Evolutionary conservation across 257 asterid species (phyloP), one percentile per base, ranked within the genome.

Genomic region (Cruciata laevipes): DNA sequence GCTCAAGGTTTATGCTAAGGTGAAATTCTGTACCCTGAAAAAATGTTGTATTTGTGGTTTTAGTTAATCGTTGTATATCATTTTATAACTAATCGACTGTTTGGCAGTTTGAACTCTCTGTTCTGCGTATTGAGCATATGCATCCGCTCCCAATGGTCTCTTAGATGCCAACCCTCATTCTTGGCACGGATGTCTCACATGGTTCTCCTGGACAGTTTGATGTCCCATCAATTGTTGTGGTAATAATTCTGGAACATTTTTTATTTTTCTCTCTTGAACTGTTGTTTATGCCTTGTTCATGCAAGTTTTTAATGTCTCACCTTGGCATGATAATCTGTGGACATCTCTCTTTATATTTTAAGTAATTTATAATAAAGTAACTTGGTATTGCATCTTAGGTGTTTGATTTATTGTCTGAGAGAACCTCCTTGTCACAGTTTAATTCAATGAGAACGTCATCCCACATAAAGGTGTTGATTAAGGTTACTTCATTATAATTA

Each of bases 121-220:
- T 86, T 75, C 77, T 91, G 55, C 84, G 84, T 61, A 78, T 75
- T 56, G 98, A 91, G 47, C 63, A 76, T 56, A 69, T 81, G 14
- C 88, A 87, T 57, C 77, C 95, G 7, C 53, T 91, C 7, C 96
- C 96, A 2, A 0, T 84, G 73, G 82, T 91, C 32, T 89, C 98
- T 0, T 87, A 86, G 74, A 73, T 65, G 63, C 96, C 98, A 17
- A 89, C 98, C 21, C 68, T 89, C 20, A 87, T 91, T 71, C 82
- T 91, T 66, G 98, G 98, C 53, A 91, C 89, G 98, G 98, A 92
- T 52, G 98, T 92, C 7, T 89, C 96, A 0, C 98, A 92, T 65
- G 98, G 97, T 61, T 91, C 98, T 38, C 98, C 98, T 35, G 98
- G 98, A 69, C 95, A 84, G 76, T 89, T 95, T 35, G 98, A 91